Evolutionary conservation across 352 stramenopile genomes (phyloP), one percentile per base, ranked within the genome.

Genomic region (Aphanomyces invadans): DNA sequence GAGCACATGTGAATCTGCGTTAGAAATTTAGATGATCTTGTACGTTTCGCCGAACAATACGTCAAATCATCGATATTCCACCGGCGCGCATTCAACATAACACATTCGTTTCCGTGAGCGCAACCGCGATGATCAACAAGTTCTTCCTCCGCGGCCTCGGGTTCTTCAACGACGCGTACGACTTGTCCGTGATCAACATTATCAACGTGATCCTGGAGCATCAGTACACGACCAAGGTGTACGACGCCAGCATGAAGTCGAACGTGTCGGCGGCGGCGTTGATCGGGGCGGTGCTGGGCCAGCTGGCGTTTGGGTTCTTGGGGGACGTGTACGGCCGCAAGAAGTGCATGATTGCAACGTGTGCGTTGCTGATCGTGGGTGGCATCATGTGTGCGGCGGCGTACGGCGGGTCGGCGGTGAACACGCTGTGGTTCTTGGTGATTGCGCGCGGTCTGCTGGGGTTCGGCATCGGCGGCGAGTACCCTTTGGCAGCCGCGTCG

Each of bases 171-270:
- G 80, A 87, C 67, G 76, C 80, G 33, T 89, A 87, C 71, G 80
- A 89, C 36, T 75, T 89, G 19, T 88, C 87, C 62, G 78, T 88
- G 54, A 87, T 90, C 78, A 90, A 90, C 68, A 73, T 90, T 19
- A 70, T 88, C 69, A 90, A 90, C 74, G 72, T 90, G 60, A 78
- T 90, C 65, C 77, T 90, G 39, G 78, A 76, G 15, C 74, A 90
- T 65, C 78, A 87, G 66, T 88, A 87, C 67, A 73, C 69, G 59
- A 68, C 57, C 28, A 44, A 42, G 3, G 54, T 62, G 12, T 70
- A 67, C 53, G 29, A 26, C 1, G 26, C 53, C 33, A n/a, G 7
- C 9, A 70, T 70, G 49, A 70, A 70, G 51, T 70, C 64, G 0
- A 59, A 46, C 29, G 51, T 70, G 23, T 70, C 64, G 45, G 15